phyloP scores from a whole-genome alignment of 768 basidiomycete genomes.

The Pluteus cervinus region DNA sequence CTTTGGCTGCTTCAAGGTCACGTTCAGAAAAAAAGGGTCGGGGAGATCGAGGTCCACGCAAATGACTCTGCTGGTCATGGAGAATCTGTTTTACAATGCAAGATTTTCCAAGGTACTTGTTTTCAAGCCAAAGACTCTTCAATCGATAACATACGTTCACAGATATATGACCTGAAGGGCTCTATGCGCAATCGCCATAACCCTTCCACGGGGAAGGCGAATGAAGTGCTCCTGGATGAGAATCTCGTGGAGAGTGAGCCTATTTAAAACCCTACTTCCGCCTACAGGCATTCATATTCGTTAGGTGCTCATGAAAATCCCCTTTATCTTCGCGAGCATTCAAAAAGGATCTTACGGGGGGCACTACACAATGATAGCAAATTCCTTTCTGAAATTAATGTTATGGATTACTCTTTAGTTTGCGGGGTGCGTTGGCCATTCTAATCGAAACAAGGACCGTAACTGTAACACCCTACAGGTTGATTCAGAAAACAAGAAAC shows the following conservation, averaged over 20 bases:
- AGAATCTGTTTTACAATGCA: constrained; percentile 92
- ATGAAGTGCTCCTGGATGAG: constrained; percentile 94
- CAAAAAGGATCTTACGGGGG: constrained; percentile 85
- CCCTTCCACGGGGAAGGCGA: constrained; percentile 81
- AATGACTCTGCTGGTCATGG: constrained; percentile 97
- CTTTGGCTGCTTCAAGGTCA: constrained; percentile 94
- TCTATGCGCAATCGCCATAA: constrained; percentile 93
- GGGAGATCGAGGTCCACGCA: constrained; percentile 75
- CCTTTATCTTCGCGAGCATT: constrained; percentile 94
- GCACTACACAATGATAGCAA: constrained; percentile 94
- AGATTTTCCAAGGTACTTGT: constrained; percentile 72
- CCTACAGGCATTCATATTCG: background rate
- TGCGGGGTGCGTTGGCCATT: constrained; percentile 49
- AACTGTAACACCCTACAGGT: constrained; percentile 34
- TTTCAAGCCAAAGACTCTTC: constrained; percentile 33
- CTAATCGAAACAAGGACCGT: background rate
- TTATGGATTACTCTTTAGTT: constrained; percentile 97
- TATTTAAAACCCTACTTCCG: constrained; percentile 3
- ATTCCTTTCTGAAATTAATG: constrained; percentile 89
- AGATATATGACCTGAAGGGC: constrained; percentile 98
- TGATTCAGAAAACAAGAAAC: constrained; percentile 80
- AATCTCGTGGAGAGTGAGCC: constrained; percentile 84
- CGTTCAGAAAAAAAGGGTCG: constrained; percentile 67
- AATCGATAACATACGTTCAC: background rate
- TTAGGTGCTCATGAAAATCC: constrained; percentile 81